Conservation (phyloP, 2,329 filamentous ascomycete species). For the Colletotrichum sp. region DNA sequence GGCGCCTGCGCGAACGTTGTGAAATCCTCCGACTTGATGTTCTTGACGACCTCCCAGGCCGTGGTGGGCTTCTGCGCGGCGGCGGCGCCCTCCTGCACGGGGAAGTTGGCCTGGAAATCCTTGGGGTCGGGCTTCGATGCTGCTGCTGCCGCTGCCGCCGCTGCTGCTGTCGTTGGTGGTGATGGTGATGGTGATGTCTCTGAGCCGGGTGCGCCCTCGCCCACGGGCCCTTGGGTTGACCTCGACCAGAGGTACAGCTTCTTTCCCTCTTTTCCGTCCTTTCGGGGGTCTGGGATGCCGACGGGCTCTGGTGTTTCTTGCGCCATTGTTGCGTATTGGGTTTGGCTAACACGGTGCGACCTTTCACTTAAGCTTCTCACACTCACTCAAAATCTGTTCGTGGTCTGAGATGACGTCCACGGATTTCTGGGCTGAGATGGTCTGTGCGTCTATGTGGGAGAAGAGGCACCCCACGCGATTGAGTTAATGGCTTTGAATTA, state of each 20-base stretch:
- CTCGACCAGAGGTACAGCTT: constrained; percentile 10
- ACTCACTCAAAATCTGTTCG: constrained; percentile 17
- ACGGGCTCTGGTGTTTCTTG: constrained; percentile 2
- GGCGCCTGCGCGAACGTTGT: constrained; percentile 77
- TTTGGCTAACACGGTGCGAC: background rate
- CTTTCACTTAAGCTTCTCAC: background rate
- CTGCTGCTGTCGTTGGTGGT: background rate
- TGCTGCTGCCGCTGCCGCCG: background rate
- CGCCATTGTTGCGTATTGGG: background rate
- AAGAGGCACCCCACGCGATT: background rate
- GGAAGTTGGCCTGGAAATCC: constrained; percentile 25
- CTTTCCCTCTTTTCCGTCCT: background rate
- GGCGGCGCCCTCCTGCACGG: constrained; percentile 7
- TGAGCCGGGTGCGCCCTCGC: constrained; percentile 22
- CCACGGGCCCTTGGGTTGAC: constrained; percentile 1
- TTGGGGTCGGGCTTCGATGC: constrained; percentile 8
- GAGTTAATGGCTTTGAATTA: rapidly evolving
- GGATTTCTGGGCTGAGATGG: constrained; percentile 19
- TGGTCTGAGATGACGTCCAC: constrained; percentile 24
- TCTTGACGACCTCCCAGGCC: constrained; percentile 66
- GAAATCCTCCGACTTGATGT: constrained; percentile 73
- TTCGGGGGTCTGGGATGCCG: background rate
- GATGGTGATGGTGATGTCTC: background rate
- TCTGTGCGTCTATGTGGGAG: constrained; percentile 4
- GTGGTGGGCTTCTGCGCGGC: constrained; percentile 32